A percentile compares a stretch with the other conserved stretches of the same genome.
Conservation (phyloP, 2,329 filamentous ascomycete species). For the Ophiostoma novo-ulmi region DNA sequence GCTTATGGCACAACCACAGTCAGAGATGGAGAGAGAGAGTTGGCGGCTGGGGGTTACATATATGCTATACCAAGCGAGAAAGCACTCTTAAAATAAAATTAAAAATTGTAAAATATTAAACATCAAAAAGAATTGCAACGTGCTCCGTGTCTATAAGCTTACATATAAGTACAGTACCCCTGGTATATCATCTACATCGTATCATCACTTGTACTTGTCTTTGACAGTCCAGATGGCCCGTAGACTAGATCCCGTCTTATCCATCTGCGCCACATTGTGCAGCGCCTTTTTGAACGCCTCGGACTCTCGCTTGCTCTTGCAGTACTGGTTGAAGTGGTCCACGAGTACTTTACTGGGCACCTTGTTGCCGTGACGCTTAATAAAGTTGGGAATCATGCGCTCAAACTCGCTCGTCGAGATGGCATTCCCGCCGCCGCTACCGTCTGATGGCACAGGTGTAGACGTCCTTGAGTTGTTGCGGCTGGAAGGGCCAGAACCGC, state of each 20-base stretch:
- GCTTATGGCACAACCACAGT: constrained; percentile 38
- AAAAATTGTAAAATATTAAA: constrained; percentile 12
- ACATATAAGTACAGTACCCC: neutral
- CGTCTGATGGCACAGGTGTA: neutral
- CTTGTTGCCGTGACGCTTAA: constrained; percentile 69
- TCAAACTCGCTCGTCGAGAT: constrained; percentile 57
- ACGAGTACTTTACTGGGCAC: constrained; percentile 81
- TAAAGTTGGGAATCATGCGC: constrained; percentile 70
- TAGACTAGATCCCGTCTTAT: constrained; percentile 52
- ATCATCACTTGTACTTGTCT: constrained; percentile 29
- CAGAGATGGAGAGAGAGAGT: constrained; percentile 8
- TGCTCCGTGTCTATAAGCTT: neutral
- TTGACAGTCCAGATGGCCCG: constrained; percentile 52
- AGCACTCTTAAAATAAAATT: constrained; percentile 17
- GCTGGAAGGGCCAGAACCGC: constrained; percentile 43
- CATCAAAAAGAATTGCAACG: neutral
- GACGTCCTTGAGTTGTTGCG: constrained; percentile 34
- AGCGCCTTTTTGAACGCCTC: constrained; percentile 79
- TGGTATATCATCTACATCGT: neutral
- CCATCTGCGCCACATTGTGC: constrained; percentile 67
- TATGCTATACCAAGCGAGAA: neutral
- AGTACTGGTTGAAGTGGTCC: constrained; percentile 82
- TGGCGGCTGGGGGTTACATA: neutral
- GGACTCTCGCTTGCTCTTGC: constrained; percentile 61
- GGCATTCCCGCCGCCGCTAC: constrained; percentile 24